Evolutionary conservation across 106 monocot genomes (phyloP), one percentile per base, ranked within the genome.

Genomic region (Dioscorea alata): DNA sequence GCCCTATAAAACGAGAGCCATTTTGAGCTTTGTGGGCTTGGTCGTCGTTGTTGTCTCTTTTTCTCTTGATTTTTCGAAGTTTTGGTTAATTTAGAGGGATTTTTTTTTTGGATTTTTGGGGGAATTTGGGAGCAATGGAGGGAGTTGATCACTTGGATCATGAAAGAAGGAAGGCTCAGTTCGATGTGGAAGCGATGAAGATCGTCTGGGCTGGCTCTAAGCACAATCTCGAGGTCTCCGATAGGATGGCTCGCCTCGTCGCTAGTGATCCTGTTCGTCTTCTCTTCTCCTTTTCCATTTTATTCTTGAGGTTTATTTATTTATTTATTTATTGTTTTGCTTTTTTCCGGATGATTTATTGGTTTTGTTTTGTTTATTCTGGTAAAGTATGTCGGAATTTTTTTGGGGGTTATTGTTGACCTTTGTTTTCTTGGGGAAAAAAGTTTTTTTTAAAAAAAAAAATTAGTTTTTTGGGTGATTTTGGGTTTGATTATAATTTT

Each of bases 161-260:
- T 14, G 97, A 97, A 86, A 86, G 97, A 81, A 75, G 51, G 61
- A 72, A 59, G 52, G 85, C 97, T 12, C 53, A 74, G 48, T 97
- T 92, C 81, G 97, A 97, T 60, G 86, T 87, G 56, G 86, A 87
- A 22, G 86, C 89, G 22, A 97, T 97, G 97, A 97, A 92, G 92
- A 76, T 97, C 66, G 89, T 81, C 28, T 92, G 97, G 92, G 97
- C 89, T 10, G 97, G 97, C 63, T 97, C 97, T 19, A 71, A 78
- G 72, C 82, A 80, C 74, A 73, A 70, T 31, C 59, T 83, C 64
- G 84, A 91, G 48, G 63, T 87, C 69, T 6, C 86, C 23, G 92
- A 97, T 74, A 82, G 97, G 48, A 83, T 97, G 82, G 66, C 84
- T 21, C 86, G 92, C 19, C 73, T 97, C 50, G 95, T 91, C 61